phyloP scores from a whole-genome alignment of 768 basidiomycete genomes.

The Thelephora ganbajun region DNA sequence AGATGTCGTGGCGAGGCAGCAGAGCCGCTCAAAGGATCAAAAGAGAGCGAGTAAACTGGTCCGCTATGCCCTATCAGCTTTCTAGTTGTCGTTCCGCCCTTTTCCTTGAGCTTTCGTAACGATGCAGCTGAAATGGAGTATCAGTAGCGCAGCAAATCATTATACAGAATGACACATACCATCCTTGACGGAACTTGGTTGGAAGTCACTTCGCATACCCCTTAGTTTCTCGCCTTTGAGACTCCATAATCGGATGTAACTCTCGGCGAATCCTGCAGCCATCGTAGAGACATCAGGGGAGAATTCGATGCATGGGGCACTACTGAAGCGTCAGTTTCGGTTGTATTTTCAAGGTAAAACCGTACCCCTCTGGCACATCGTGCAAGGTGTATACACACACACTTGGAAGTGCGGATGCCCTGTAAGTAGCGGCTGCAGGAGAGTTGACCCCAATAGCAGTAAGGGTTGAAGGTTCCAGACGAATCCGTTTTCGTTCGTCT shows the following conservation, averaged over 20 bases:
- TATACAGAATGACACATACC: slow-evolving; percentile 27
- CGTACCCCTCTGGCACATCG: slow-evolving; percentile 85
- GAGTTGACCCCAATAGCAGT: slow-evolving; percentile 42
- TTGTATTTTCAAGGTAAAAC: not conserved
- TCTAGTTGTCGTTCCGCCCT: slow-evolving; percentile 73
- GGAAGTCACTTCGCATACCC: slow-evolving; percentile 67
- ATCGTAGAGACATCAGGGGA: slow-evolving; percentile 84
- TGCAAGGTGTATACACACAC: slow-evolving; percentile 93
- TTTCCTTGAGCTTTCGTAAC: slow-evolving; percentile 57
- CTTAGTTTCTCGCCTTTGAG: slow-evolving; percentile 82
- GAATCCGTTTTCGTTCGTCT: slow-evolving; percentile 85
- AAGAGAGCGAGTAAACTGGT: slow-evolving; percentile 87
- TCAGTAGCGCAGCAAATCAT: not conserved
- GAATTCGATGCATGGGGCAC: slow-evolving; percentile 76
- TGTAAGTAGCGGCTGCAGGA: slow-evolving; percentile 39
- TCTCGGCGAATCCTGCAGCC: slow-evolving; percentile 93
- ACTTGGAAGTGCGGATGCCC: slow-evolving; percentile 69
- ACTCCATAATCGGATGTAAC: slow-evolving; percentile 90
- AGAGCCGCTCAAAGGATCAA: slow-evolving; percentile 85
- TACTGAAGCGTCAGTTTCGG: slow-evolving; percentile 17
- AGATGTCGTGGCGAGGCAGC: slow-evolving; percentile 76
- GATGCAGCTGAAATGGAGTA: slow-evolving; percentile 33
- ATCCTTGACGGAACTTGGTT: slow-evolving; percentile 49
- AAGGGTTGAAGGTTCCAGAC: slow-evolving; percentile 64
- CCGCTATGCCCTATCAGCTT: slow-evolving; percentile 96